Evolutionary conservation across 2,329 filamentous ascomycete species (phyloP), one percentile per base, ranked within the genome.

Genomic region (Hypoxylon rubiginosum): DNA sequence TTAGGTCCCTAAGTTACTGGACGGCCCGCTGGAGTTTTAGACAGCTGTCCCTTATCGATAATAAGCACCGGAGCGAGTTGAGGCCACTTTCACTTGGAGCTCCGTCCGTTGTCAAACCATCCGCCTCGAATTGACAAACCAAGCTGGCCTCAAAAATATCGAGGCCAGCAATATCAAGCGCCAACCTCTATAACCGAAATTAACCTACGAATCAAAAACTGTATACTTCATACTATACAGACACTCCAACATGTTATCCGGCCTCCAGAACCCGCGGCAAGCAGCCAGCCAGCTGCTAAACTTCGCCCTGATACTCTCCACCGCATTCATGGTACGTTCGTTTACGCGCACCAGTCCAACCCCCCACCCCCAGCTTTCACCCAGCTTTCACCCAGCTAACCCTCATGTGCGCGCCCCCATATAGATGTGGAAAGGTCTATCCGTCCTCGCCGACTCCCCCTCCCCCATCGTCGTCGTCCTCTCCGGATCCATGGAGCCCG

Each of bases 241-340:
- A 24, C 41, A 13, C 28, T 43, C 65, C 74, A 82, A 58, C 63
- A 94, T 94, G 92, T 75, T 95, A 69, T 88, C 90, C 48, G 82
- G 85, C 70, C 84, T 97, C 69, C 82, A 84, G 64, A 94, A 93
- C 79, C 91, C 92, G 71, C 91, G 94, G 79, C 93, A 97, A 79
- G 86, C 92, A 58, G 90, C 93, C 74, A 86, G 89, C 52, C 93
- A 97, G 84, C 80, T 95, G 72, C 88, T 97, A 77, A 97, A 97
- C 82, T 97, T 97, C 79, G 93, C 90, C 61, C 88, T 97, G 69
- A 93, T 97, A 67, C 88, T 97, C 54, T 94, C 91, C 9, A 96
- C 93, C 1, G 94, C 94, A 0, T 97, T 97, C 78, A 97, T 97
- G 94, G 89, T 88, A 73, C 66, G 83, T 66, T 34, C 30, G 9